Evolutionary conservation across 2,329 filamentous ascomycete species (phyloP), one percentile per base, ranked within the genome.

Genomic region (Phialophora macrospora): DNA sequence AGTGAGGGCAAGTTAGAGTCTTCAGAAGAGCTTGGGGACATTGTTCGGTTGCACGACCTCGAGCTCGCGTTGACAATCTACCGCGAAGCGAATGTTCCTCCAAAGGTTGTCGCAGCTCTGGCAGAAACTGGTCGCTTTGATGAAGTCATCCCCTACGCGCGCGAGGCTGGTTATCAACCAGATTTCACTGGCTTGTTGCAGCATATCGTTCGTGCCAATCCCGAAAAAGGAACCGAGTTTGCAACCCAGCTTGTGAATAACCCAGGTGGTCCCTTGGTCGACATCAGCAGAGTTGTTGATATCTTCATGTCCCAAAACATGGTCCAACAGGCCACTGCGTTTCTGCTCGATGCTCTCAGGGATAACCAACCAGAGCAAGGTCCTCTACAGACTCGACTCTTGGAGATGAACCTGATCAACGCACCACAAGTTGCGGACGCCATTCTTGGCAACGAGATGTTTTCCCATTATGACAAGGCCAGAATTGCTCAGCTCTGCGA

Each of bases 261-360:
- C 73, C 92, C 96, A 75, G 88, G 89, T 66, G 93, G 92, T 28
- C 89, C 93, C 26, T 82, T 97, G 65, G 89, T 99, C 71, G 95
- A 98, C 73, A 87, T 98, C 64, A 92, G 97, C 76, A 92, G 94
- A 55, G 93, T 97, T 26, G 92, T 97, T 56, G 95, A 99, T 77
- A 93, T 99, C 66, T 99, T 99, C 88, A 90, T 97, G 79, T 93
- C 93, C 9, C 95, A 99, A 79, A 93, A 93, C 74, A 95, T 98
- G 93, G 87, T 98, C 57, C 96, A 98, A 77, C 93, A 97, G 79
- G 94, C 94, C 7, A 99, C 96, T 2, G 93, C 94, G n/a, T 99
- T 99, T 86, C 82, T 99, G 59, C 86, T 99, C 28, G 95, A 99
- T 79, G 94, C 93, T 2, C 85, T 99, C 38, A 95, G 97, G 78